Evolutionary conservation across 495 filamentous ascomycete species (phyloP).

Genomic region (Physcia stellaris): DNA sequence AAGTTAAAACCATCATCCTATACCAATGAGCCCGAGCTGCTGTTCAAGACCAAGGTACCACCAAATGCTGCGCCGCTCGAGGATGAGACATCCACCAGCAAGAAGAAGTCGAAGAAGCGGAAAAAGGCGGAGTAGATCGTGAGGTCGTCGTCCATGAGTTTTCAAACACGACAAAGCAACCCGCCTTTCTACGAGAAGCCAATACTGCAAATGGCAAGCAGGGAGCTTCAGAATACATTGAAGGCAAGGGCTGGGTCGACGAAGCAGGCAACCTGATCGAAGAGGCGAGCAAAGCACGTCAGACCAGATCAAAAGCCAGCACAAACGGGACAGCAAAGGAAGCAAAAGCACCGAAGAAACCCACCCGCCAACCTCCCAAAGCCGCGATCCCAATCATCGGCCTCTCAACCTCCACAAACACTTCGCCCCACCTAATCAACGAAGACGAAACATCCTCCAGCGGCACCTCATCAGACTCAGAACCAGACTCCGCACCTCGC

Average conservation of each 20-base stretch:
- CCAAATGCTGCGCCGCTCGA: conserved; percentile 32
- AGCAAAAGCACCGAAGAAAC: background rate
- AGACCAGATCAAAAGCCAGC: conserved; percentile 6
- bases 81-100: conserved; percentile 28
- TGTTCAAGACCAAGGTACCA: conserved; percentile 74
- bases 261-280: conserved; percentile 65
- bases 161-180: conserved; percentile 59
- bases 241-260: conserved; percentile 85
- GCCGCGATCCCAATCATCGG: background rate
- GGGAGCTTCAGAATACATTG: conserved; percentile 39
- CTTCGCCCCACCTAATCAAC: conserved; percentile 1
- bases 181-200: conserved; percentile 52
- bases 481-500: conserved; percentile 2
- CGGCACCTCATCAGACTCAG: conserved; percentile 8
- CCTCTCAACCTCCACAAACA: background rate
- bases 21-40: conserved; percentile 59
- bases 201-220: conserved; percentile 27
- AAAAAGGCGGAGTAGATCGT: conserved; percentile 33
- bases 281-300: conserved; percentile 17
- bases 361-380: background rate
- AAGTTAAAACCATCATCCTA: conserved; percentile 55
- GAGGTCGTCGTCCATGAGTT: conserved; percentile 69
- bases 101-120: conserved; percentile 36
- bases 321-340: background rate
- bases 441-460: conserved; percentile 13